Conservation (phyloP, 2,329 filamentous ascomycete species). For the Alternaria gaisen region DNA sequence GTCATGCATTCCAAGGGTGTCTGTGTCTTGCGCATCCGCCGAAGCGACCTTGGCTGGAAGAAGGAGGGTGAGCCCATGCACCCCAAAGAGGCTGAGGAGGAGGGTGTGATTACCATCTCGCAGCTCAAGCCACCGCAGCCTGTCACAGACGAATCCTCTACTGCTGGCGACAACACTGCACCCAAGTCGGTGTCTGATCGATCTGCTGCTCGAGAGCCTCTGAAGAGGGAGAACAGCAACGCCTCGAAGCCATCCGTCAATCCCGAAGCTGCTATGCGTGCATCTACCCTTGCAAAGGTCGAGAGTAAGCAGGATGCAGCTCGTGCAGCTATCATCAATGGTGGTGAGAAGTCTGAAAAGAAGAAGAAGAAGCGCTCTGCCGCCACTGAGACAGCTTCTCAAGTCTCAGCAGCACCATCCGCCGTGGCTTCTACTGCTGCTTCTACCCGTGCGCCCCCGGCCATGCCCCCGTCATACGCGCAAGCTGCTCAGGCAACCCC, state of each 20-base stretch:
- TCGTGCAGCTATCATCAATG: constrained; percentile 53
- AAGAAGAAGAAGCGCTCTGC: constrained; percentile 74
- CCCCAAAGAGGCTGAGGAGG: constrained; percentile 77
- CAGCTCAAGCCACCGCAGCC: constrained; percentile 63
- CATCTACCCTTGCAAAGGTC: constrained; percentile 53
- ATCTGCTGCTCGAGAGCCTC: constrained; percentile 46
- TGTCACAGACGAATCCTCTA: constrained; percentile 49
- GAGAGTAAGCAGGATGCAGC: constrained; percentile 54
- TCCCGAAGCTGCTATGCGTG: constrained; percentile 51
- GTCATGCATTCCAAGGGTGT: constrained; percentile 98
- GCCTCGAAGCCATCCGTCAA: constrained; percentile 47
- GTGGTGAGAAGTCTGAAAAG: constrained; percentile 54
- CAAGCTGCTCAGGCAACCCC: constrained; percentile 50
- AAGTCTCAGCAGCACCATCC: constrained; percentile 44
- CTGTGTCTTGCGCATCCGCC: constrained; percentile 86
- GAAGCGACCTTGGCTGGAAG: constrained; percentile 90
- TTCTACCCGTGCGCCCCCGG: constrained; percentile 27
- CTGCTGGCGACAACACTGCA: constrained; percentile 47
- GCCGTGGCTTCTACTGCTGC: constrained; percentile 18
- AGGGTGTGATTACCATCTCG: constrained; percentile 77
- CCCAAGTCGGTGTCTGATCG: constrained; percentile 48
- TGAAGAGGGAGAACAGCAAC: constrained; percentile 49
- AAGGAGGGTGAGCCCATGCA: constrained; percentile 87
- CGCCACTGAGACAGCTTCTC: constrained; percentile 56
- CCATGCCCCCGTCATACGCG: constrained; percentile 51